Base-by-base conservation (phyloP, 805 yeast species). In the Lipomyces japonicus region DNA sequence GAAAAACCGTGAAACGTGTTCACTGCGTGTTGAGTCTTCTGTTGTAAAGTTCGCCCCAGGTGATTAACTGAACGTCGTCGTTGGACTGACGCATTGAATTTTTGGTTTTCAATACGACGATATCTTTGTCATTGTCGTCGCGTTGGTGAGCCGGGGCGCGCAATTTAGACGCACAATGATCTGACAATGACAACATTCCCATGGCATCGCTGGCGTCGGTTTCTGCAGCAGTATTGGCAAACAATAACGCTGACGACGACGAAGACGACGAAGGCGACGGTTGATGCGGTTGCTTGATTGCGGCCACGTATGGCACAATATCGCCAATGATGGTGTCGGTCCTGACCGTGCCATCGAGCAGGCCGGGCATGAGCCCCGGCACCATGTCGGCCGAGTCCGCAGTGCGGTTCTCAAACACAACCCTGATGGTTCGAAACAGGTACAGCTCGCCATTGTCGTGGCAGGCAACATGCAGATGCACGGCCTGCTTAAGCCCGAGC, bases 351-450 rank as follows among this genome's bases (percentile, higher is more conserved):
- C 16, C 24, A 37, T 19, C 32, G 39, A 39, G 23, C 25, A 22
- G 12, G 26, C 41, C n/a, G 21, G 42, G n/a, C 25, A 31, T 24
- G 6, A 37, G 2, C 4, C 28, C 12, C 18, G 32, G 12, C 10
- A 44, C 16, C 19, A 44, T 34, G 23, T 43, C 18, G 4, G 55
- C 43, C 3, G 52, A 50, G 30, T 55, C 59, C 10, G 46, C 19
- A 7, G 50, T 59, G 4, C 58, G 55, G 32, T 56, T 65, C 42
- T 64, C 65, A 46, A 66, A 66, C 19, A 64, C 68, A 9, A 67
- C 46, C 23, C 68, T 51, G 24, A 67, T 30, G 10, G 57, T 56
- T 4, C 65, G 64, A 42, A 59, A 55, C 3, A 66, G 37, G 43
- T 65, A 66, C 39, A 51, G 53, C 34, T 49, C 54, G n/a, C 57